These are phyloP conservation scores for Mallotus japonicus DNA, from an alignment of 441 rosid species.

Conservation along the genomic window DNA sequence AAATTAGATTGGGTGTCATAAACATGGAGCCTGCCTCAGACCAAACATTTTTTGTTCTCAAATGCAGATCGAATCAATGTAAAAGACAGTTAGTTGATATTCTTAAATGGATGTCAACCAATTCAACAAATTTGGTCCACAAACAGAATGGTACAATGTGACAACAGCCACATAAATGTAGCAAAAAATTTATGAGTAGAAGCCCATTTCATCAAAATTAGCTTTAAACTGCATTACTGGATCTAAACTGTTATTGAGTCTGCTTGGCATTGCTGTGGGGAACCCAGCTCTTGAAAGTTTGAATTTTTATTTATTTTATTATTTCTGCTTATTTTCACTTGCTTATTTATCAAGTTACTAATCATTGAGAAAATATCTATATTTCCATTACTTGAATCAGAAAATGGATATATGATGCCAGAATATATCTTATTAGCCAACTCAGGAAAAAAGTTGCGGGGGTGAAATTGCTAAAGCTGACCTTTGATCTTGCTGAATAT, in stretches of 20 bases:
- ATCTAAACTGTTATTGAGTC: too few species aligned
- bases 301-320: too few species aligned
- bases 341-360: too few species aligned
- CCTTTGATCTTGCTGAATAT: conserved; percentile 82
- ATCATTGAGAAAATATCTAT: background rate
- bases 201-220: background rate
- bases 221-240: too few species aligned
- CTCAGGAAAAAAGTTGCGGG: background rate
- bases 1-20: too few species aligned
- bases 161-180: too few species aligned
- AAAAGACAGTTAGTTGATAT: background rate
- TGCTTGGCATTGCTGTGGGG: too few species aligned
- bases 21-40: background rate
- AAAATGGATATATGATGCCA: background rate
- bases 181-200: background rate
- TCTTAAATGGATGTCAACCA: background rate
- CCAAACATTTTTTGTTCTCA: background rate
- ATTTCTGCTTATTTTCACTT: too few species aligned
- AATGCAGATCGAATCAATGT: background rate
- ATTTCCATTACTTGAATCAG: background rate
- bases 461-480: conserved; percentile 16
- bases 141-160: too few species aligned
- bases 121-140: background rate
- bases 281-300: too few species aligned
- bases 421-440: background rate